These are phyloP conservation scores for Pterulicium gracile DNA, from an alignment of 1,284 basidiomycete genomes.

Conservation along the genomic window DNA sequence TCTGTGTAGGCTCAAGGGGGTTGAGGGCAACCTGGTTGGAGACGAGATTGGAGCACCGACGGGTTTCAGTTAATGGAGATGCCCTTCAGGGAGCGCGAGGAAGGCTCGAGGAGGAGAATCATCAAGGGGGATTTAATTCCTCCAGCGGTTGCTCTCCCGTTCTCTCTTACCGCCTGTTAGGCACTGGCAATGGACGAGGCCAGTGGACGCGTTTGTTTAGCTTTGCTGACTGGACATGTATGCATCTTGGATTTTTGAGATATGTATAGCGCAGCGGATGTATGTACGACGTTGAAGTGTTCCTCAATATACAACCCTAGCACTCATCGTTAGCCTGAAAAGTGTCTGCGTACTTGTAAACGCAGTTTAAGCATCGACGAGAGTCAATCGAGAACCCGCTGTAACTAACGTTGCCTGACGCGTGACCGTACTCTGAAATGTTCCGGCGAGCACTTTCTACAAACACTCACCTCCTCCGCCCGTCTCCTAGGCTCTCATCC, in stretches of 20 bases:
- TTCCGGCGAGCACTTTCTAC: too few relatives aligned
- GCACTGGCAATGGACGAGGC: conserved; percentile 41
- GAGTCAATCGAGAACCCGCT: too few relatives aligned
- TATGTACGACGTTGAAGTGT: too few relatives aligned
- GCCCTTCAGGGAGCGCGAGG: conserved; percentile 16
- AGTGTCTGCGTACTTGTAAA: too few relatives aligned
- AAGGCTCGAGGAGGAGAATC: conserved; percentile 13
- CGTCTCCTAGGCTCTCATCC: too few relatives aligned
- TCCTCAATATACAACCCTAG: too few relatives aligned
- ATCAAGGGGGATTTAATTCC: conserved; percentile 27
- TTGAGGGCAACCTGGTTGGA: conserved; percentile 40
- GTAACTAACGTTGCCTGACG: too few relatives aligned
- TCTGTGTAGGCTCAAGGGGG: conserved; percentile 35
- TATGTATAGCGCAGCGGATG: too few relatives aligned
- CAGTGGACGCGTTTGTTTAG: conserved; percentile 35
- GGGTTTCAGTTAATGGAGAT: conserved; percentile 35
- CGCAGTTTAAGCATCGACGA: too few relatives aligned
- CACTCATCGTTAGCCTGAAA: too few relatives aligned
- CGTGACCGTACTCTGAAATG: too few relatives aligned
- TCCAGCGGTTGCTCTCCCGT: conserved; percentile 31
- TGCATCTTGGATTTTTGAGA: conserved; percentile 42
- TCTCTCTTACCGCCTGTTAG: conserved; percentile 29
- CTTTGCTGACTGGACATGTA: conserved; percentile 36
- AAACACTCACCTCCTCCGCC: too few relatives aligned
- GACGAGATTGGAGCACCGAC: conserved; percentile 37